These are phyloP conservation scores for Phytophthora citrophthora DNA, from an alignment of 352 stramenopile species.

Conservation along the genomic window DNA sequence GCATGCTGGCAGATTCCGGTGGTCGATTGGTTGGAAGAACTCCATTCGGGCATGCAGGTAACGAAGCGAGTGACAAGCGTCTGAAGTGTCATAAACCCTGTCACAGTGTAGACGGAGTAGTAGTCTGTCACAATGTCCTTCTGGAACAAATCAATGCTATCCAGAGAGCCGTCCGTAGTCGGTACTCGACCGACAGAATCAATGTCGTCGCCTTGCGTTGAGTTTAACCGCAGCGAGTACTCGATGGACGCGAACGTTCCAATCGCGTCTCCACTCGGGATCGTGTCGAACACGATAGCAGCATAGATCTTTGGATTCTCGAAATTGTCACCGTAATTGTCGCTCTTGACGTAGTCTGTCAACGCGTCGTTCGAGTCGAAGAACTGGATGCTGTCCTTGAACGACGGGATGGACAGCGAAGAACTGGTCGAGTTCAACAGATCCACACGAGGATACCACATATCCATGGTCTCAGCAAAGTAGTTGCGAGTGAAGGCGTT, in stretches of 20 bases:
- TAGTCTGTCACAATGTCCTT: not conserved
- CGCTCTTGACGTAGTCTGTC: constrained; percentile 51
- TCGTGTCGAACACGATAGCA: constrained; percentile 58
- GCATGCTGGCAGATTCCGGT: constrained; percentile 50
- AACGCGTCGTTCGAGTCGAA: constrained; percentile 47
- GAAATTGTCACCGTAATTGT: constrained; percentile 47
- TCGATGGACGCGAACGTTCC: constrained; percentile 53
- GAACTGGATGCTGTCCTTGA: constrained; percentile 56
- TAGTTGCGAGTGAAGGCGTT: constrained; percentile 63
- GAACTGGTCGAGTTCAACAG: constrained; percentile 31
- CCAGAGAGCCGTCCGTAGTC: constrained; percentile 20
- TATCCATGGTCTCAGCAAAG: constrained; percentile 50
- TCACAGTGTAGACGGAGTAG: not conserved
- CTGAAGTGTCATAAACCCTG: not conserved
- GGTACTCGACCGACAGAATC: constrained; percentile 28
- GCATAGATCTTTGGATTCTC: constrained; percentile 56
- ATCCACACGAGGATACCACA: constrained; percentile 65
- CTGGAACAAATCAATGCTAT: not conserved
- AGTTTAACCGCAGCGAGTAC: constrained; percentile 44
- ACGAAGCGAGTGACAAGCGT: not conserved
- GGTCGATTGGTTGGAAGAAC: constrained; percentile 39
- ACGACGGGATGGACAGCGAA: constrained; percentile 43
- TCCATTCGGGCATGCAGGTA: constrained; percentile 48
- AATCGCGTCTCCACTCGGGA: constrained; percentile 39
- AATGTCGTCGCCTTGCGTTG: constrained; percentile 2